These are phyloP conservation scores for Paraconiothyrium sp. DNA, from an alignment of 2,329 filamentous ascomycete species.

Conservation along the genomic window DNA sequence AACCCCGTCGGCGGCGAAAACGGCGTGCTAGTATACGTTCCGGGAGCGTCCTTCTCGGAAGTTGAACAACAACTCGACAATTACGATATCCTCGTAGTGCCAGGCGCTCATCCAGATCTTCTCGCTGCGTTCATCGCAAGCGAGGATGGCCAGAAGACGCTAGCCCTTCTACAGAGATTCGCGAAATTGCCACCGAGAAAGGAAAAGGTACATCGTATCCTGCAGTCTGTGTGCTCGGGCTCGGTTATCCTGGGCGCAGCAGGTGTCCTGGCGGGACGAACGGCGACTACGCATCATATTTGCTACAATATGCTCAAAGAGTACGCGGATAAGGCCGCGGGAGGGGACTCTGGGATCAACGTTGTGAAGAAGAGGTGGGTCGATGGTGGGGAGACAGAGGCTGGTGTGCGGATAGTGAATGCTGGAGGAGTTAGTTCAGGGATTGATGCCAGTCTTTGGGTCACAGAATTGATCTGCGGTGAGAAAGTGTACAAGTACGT, in stretches of 20 bases:
- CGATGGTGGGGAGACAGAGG: conserved; percentile 41
- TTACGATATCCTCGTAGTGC: conserved; percentile 54
- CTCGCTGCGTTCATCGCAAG: conserved; percentile 36
- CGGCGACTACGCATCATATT: conserved; percentile 54
- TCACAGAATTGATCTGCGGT: conserved; percentile 39
- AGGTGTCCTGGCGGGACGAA: conserved; percentile 47
- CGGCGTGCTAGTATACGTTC: conserved; percentile 39
- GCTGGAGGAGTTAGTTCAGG: conserved; percentile 47
- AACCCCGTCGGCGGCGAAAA: conserved; percentile 35
- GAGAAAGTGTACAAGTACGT: conserved; percentile 35
- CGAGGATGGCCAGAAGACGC: conserved; percentile 30
- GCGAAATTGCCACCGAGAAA: conserved; percentile 29
- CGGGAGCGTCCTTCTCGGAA: conserved; percentile 42
- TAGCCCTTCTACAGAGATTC: conserved; percentile 35
- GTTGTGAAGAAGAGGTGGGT: conserved; percentile 45
- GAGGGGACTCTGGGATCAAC: conserved; percentile 34
- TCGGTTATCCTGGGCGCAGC: conserved; percentile 50
- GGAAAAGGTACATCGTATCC: conserved; percentile 36
- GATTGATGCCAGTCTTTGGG: conserved; percentile 42
- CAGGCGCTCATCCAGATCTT: conserved; percentile 42
- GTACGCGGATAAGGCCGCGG: conserved; percentile 41
- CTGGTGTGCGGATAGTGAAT: conserved; percentile 45
- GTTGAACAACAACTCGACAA: conserved; percentile 36
- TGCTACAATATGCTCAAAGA: conserved; percentile 35
- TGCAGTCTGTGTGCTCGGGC: conserved; percentile 55